Conservation (phyloP, 257 asterid species). For the Rehmannia glutinosa region DNA sequence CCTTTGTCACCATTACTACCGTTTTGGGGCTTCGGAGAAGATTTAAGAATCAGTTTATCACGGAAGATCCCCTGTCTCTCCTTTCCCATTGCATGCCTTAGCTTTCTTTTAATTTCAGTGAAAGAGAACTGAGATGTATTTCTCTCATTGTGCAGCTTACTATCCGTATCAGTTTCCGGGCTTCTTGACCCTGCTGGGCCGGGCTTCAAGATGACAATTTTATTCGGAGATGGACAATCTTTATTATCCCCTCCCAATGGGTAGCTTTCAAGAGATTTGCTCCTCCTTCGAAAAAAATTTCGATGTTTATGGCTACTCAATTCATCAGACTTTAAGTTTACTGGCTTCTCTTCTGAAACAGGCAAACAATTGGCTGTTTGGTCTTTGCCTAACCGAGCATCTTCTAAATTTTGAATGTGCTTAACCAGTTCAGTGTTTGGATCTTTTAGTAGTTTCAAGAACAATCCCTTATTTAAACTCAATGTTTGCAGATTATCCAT, state of each 20-base stretch:
- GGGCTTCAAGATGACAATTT: slow-evolving; percentile 76
- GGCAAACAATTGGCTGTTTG: too few species aligned
- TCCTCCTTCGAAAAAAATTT: slow-evolving; percentile 66
- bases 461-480: slow-evolving; percentile 45
- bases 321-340: slow-evolving; percentile 40
- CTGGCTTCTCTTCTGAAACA: slow-evolving; percentile 37
- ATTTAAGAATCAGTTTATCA: slow-evolving; percentile 18
- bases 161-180: slow-evolving; percentile 29
- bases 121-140: slow-evolving; percentile 67
- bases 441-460: slow-evolving; percentile 62
- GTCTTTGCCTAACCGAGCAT: slow-evolving; percentile 30
- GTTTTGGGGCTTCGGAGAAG: slow-evolving; percentile 38
- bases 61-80: slow-evolving; percentile 44
- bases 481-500: slow-evolving; percentile 62
- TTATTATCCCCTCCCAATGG: slow-evolving; percentile 46
- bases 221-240: slow-evolving; percentile 41
- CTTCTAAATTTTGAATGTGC: slow-evolving; percentile 46
- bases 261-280: slow-evolving; percentile 64
- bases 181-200: slow-evolving; percentile 46
- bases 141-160: slow-evolving; percentile 38
- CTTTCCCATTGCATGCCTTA: slow-evolving; percentile 83
- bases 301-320: slow-evolving; percentile 38
- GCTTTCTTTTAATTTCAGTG: slow-evolving; percentile 76
- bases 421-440: slow-evolving; percentile 48
- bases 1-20: slow-evolving; percentile 44